Evolutionary conservation across 768 basidiomycete genomes (phyloP).

Genomic region (Termitomyces sp.): DNA sequence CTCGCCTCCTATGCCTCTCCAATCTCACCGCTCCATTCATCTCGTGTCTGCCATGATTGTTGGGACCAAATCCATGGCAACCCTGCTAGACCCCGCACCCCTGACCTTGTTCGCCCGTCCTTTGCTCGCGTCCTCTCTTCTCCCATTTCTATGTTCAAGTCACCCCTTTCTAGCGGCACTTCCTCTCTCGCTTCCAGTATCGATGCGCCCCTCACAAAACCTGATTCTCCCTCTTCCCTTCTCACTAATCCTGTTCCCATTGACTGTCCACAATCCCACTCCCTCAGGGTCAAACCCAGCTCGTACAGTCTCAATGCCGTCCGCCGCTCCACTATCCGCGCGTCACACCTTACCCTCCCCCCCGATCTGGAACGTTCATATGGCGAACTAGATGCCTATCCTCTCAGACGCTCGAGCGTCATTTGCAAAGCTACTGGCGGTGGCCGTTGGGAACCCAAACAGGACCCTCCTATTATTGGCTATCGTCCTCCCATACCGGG

Average conservation of each 20-base stretch:
- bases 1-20: constrained; percentile 54
- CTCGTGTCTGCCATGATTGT: constrained; percentile 77
- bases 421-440: constrained; percentile 79
- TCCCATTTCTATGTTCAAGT: constrained; percentile 34
- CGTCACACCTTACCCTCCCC: constrained; percentile 33
- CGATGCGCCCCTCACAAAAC: constrained; percentile 12
- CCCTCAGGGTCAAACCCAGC: constrained; percentile 27
- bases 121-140: constrained; percentile 31
- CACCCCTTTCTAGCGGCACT: constrained; percentile 28
- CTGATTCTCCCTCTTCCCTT: constrained; percentile 13
- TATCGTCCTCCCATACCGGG: constrained; percentile 60
- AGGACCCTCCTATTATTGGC: constrained; percentile 36
- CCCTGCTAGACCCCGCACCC: constrained; percentile 38
- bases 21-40: constrained; percentile 47
- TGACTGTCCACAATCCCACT: constrained; percentile 21
- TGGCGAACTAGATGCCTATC: constrained; percentile 72
- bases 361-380: constrained; percentile 44
- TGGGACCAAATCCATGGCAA: constrained; percentile 67
- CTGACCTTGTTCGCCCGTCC: constrained; percentile 28
- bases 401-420: constrained; percentile 57
- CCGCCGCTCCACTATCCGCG: constrained; percentile 26
- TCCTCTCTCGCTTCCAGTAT: constrained; percentile 28
- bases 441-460: constrained; percentile 76
- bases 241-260: constrained; percentile 21
- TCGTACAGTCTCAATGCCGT: constrained; percentile 28